Conservation (phyloP, 2,329 filamentous ascomycete species). For the Ophiostoma sp. region DNA sequence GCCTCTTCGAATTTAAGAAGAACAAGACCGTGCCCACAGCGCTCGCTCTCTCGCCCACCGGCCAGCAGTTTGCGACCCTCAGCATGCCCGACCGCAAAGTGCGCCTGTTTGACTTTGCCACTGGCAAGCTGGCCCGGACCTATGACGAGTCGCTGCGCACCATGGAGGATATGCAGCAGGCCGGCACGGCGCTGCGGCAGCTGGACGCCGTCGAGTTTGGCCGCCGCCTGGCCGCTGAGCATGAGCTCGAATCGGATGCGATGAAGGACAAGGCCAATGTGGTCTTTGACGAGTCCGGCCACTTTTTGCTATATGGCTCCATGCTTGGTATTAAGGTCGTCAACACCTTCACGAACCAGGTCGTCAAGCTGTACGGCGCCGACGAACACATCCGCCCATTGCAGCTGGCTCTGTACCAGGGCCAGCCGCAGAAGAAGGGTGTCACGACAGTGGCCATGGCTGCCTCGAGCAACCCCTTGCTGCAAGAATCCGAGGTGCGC, state of each 20-base stretch:
- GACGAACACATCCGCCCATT: slow-evolving; percentile 86
- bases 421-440: slow-evolving; percentile 90
- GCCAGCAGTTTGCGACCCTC: slow-evolving; percentile 81
- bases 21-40: slow-evolving; percentile 81
- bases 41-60: slow-evolving; percentile 81
- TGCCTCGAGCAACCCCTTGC: slow-evolving; percentile 85
- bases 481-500: slow-evolving; percentile 86
- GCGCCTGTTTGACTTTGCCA: slow-evolving; percentile 87
- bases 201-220: slow-evolving; percentile 92
- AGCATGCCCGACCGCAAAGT: slow-evolving; percentile 94
- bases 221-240: slow-evolving; percentile 79
- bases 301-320: slow-evolving; percentile 93
- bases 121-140: slow-evolving; percentile 83
- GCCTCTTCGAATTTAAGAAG: slow-evolving; percentile 96
- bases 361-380: slow-evolving; percentile 85
- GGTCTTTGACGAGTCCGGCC: slow-evolving; percentile 91
- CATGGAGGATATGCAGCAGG: slow-evolving; percentile 92
- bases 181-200: slow-evolving; percentile 77
- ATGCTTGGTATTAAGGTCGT: slow-evolving; percentile 91
- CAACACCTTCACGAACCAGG: slow-evolving; percentile 91
- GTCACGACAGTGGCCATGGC: slow-evolving; percentile 96
- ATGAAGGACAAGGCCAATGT: slow-evolving; percentile 76
- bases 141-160: slow-evolving; percentile 94
- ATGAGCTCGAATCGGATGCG: slow-evolving; percentile 67
- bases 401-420: slow-evolving; percentile 87